These are phyloP conservation scores for Cladosporium austrohemisphaericum DNA, from an alignment of 2,329 filamentous ascomycete species.

Conservation along the genomic window DNA sequence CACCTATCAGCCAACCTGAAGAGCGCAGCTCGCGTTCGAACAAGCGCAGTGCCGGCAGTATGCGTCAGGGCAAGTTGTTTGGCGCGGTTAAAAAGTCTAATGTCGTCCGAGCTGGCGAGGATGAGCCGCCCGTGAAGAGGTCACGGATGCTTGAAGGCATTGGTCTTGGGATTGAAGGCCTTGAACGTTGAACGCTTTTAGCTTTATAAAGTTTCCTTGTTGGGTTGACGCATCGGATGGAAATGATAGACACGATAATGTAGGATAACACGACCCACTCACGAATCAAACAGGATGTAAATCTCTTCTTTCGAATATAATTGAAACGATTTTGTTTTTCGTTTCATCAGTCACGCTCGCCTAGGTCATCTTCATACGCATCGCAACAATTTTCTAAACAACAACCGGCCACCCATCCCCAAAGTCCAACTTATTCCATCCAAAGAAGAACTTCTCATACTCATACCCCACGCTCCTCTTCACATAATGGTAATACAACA, in stretches of 20 bases:
- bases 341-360: no score
- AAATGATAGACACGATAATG: neutral
- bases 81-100: constrained; percentile 58
- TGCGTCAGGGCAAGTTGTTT: constrained; percentile 61
- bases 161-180: constrained; percentile 52
- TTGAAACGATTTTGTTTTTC: no score
- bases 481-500: constrained; percentile 61
- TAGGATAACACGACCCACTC: no score
- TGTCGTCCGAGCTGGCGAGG: constrained; percentile 32
- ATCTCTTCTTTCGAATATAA: no score
- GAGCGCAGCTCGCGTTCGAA: constrained; percentile 25
- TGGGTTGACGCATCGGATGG: no score
- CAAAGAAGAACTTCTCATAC: constrained; percentile 25
- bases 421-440: constrained; percentile 25
- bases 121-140: constrained; percentile 46
- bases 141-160: constrained; percentile 47
- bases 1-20: constrained; percentile 13
- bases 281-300: no score
- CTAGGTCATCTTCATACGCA: no score
- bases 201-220: no score
- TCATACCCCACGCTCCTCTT: constrained; percentile 20
- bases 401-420: constrained; percentile 23
- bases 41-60: constrained; percentile 21
- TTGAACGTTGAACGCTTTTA: no score
- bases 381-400: no score